These are phyloP conservation scores for Lunasporangiospora selenospora DNA, from an alignment of 192 early-diverging fungal species.

Conservation along the genomic window DNA sequence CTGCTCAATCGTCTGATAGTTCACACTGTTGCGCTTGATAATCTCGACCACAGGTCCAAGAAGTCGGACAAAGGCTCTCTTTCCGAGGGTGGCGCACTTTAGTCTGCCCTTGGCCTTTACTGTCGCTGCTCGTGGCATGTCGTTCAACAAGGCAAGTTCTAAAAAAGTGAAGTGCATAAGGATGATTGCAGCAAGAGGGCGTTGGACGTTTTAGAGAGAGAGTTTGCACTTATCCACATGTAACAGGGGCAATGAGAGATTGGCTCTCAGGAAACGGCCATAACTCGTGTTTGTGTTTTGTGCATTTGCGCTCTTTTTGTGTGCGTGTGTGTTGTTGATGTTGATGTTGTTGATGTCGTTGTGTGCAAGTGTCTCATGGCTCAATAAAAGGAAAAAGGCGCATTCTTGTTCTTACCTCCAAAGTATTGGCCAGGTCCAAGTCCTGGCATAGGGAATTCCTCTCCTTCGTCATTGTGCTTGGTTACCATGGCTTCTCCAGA, in stretches of 20 bases:
- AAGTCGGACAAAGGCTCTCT: conserved; percentile 94
- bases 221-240: no score
- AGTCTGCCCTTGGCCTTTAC: conserved; percentile 85
- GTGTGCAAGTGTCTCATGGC: neutral
- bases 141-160: conserved; percentile 95
- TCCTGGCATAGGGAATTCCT: conserved; percentile 74
- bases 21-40: conserved; percentile 92
- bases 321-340: no score
- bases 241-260: no score
- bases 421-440: conserved; percentile 92
- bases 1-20: conserved; percentile 75
- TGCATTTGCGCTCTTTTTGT: no score
- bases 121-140: conserved; percentile 92
- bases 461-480: conserved; percentile 80
- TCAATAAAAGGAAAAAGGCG: conserved; percentile 1
- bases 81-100: conserved; percentile 96
- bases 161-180: conserved; percentile 18
- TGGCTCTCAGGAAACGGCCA: no score
- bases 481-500: conserved; percentile 85
- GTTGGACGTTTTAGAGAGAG: no score
- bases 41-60: conserved; percentile 96
- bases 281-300: no score
- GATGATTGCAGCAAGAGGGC: no score
- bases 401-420: conserved; percentile 72
- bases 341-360: neutral